Conservation (phyloP, 1,139 yeast genomes). For the Diutina sp. region DNA sequence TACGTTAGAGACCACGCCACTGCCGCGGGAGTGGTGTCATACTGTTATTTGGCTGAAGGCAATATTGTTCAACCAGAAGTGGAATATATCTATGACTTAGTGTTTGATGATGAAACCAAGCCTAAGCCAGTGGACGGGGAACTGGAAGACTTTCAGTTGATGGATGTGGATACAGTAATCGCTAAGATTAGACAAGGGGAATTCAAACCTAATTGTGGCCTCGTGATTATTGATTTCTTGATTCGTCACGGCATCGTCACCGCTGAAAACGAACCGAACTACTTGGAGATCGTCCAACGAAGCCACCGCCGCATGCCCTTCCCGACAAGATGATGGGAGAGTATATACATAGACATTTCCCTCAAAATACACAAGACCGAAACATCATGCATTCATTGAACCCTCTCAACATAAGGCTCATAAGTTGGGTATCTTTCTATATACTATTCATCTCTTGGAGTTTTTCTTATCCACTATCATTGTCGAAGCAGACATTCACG, state of each 20-base stretch:
- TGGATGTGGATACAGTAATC: slow-evolving; percentile 47
- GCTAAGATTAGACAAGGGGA: slow-evolving; percentile 34
- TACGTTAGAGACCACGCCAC: slow-evolving; percentile 33
- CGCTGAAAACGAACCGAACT: slow-evolving; percentile 51
- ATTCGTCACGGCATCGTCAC: slow-evolving; percentile 67
- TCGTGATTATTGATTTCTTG: slow-evolving; percentile 70
- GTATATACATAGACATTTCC: neutral
- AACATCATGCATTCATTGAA: too few relatives aligned
- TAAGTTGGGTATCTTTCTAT: too few relatives aligned
- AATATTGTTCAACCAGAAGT: slow-evolving; percentile 74
- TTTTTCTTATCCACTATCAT: too few relatives aligned
- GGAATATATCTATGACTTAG: slow-evolving; percentile 65
- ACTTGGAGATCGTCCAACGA: slow-evolving; percentile 39
- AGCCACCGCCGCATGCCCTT: slow-evolving; percentile 64
- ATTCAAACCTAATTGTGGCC: slow-evolving; percentile 85
- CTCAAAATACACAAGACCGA: too few relatives aligned
- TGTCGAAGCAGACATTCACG: too few relatives aligned
- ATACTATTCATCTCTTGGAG: too few relatives aligned
- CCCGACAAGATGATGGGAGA: slow-evolving; percentile 26
- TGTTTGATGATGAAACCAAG: slow-evolving; percentile 32
- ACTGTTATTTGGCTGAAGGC: slow-evolving; percentile 12
- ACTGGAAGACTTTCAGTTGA: slow-evolving; percentile 57
- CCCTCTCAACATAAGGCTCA: too few relatives aligned
- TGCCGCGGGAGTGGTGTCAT: slow-evolving; percentile 58
- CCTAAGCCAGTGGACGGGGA: slow-evolving; percentile 83